Evolutionary conservation across 2,329 filamentous ascomycete genomes (phyloP).

Genomic region (Aspergillus terreus): DNA sequence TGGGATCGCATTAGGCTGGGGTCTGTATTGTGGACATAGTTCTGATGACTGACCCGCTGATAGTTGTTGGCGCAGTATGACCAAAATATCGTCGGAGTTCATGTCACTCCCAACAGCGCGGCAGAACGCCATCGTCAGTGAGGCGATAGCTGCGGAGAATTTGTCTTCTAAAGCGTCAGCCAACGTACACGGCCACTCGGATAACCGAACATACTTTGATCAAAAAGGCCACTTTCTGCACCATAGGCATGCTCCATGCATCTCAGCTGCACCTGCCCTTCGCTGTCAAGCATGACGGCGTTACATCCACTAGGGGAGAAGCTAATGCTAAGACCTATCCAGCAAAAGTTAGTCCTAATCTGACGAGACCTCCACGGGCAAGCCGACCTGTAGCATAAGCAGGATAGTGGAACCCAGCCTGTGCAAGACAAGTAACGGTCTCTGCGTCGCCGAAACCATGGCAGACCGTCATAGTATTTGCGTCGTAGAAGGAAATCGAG

Average conservation of each 20-base stretch:
- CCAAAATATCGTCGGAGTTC: slow-evolving; percentile 69
- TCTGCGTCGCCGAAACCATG: slow-evolving; percentile 62
- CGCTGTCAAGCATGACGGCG: slow-evolving; percentile 34
- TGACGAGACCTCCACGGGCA: not conserved
- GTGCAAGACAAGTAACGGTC: slow-evolving; percentile 65
- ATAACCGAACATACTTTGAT: slow-evolving; percentile 31
- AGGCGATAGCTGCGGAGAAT: slow-evolving; percentile 55
- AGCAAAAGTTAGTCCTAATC: slow-evolving; percentile 8
- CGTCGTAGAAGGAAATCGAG: slow-evolving; percentile 74
- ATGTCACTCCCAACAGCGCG: slow-evolving; percentile 45
- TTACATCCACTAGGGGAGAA: slow-evolving; percentile 46
- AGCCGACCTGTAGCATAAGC: slow-evolving; percentile 59
- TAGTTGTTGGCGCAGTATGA: slow-evolving; percentile 56
- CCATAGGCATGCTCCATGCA: slow-evolving; percentile 41
- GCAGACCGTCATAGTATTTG: slow-evolving; percentile 66
- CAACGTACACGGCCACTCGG: not conserved
- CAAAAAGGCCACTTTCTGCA: slow-evolving; percentile 30
- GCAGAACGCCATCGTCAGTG: slow-evolving; percentile 54
- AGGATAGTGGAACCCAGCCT: slow-evolving; percentile 72
- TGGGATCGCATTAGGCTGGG: slow-evolving; percentile 12
- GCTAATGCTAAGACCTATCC: slow-evolving; percentile 31
- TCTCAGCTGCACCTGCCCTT: slow-evolving; percentile 37
- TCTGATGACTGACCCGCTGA: slow-evolving; percentile 38
- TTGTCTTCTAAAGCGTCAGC: slow-evolving; percentile 26
- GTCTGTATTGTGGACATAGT: slow-evolving; percentile 25